Evolutionary conservation across 2,329 filamentous ascomycete genomes (phyloP).

Genomic region (Biscogniauxia sp.): DNA sequence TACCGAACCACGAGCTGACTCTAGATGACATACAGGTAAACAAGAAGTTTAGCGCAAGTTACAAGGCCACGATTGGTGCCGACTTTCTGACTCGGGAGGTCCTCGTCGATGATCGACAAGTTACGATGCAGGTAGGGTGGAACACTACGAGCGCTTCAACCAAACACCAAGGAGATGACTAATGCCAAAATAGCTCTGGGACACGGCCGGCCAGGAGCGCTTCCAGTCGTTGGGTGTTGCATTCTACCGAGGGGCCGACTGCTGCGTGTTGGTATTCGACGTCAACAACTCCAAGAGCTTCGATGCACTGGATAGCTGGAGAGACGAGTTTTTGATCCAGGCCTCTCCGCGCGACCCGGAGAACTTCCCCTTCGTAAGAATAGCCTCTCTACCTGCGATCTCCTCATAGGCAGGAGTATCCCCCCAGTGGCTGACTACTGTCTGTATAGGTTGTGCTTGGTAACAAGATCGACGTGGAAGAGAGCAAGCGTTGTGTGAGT

Average conservation of each 20-base stretch:
- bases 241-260: conserved; percentile 96
- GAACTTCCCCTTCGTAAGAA: conserved; percentile 89
- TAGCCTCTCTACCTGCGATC: background rate
- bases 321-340: conserved; percentile 97
- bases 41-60: conserved; percentile 99
- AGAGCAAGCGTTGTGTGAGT: conserved; percentile 87
- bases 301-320: conserved; percentile 96
- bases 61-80: conserved; percentile 98
- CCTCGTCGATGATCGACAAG: conserved; percentile 90
- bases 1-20: conserved; percentile 9
- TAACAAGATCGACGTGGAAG: conserved; percentile 98
- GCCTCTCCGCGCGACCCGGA: conserved; percentile 94
- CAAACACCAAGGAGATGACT: conserved; percentile 16
- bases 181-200: conserved; percentile 71
- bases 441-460: conserved; percentile 76
- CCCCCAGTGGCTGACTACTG: conserved; percentile 5
- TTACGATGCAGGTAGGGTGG: conserved; percentile 86
- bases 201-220: conserved; percentile 94
- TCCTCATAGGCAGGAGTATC: background rate
- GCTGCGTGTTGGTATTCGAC: conserved; percentile 96
- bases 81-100: conserved; percentile 99
- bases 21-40: conserved; percentile 72
- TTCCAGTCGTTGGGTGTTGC: conserved; percentile 97
- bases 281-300: conserved; percentile 99
- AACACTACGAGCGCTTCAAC: background rate